Evolutionary conservation across 2,329 filamentous ascomycete genomes (phyloP).

Genomic region (Colletotrichum sp.): DNA sequence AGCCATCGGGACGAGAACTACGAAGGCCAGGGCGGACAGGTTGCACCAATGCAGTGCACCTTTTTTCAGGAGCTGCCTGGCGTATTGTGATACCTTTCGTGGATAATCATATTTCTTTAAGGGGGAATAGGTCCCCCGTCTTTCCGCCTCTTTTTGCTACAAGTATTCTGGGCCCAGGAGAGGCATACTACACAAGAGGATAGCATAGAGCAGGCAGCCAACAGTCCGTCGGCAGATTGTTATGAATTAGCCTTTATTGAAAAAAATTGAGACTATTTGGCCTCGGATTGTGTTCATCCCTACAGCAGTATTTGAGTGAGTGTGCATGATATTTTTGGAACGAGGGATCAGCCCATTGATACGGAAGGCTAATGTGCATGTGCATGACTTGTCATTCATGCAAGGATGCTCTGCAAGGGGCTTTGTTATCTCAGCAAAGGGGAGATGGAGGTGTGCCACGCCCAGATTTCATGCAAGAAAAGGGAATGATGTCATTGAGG

Average conservation of each 20-base stretch:
- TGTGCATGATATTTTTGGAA: neutral
- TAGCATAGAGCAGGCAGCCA: constrained; percentile 9
- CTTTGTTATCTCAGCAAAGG: neutral
- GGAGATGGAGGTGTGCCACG: neutral
- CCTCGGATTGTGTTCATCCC: neutral
- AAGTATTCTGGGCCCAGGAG: neutral
- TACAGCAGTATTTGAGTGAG: neutral
- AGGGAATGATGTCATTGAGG: constrained; percentile 15
- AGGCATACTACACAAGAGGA: constrained; percentile 2
- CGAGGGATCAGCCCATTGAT: neutral
- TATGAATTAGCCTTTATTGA: constrained; percentile 16
- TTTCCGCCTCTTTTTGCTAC: constrained; percentile 1
- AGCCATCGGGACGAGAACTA: neutral
- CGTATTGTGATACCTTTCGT: constrained; percentile 14
- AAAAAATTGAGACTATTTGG: neutral
- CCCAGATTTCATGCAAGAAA: neutral
- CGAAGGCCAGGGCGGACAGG: neutral
- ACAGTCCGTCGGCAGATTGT: constrained; percentile 22
- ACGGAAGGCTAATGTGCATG: neutral
- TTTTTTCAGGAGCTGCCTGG: neutral
- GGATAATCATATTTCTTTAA: constrained; percentile 20
- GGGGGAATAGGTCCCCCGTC: neutral
- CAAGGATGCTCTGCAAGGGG: neutral
- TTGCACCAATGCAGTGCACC: neutral
- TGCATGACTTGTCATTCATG: neutral